Evolutionary conservation across 352 stramenopile genomes (phyloP).

Genomic region (Phytophthora boehmeriae): DNA sequence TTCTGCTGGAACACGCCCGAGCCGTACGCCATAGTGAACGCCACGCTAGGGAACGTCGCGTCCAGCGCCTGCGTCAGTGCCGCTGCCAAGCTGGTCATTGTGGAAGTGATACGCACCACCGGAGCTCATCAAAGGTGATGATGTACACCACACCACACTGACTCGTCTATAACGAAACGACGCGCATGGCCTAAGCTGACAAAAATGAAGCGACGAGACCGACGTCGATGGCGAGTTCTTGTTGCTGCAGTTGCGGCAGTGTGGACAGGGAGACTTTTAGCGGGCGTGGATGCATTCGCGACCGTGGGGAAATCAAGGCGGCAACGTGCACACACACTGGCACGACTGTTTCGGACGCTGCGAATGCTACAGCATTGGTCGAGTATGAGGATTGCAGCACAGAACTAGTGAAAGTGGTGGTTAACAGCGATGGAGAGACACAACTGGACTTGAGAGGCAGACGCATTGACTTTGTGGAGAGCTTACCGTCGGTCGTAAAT

Average conservation of each 20-base stretch:
- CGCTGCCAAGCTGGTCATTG: slow-evolving; percentile 32
- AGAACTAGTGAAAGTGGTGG: slow-evolving; percentile 27
- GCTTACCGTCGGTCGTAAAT: slow-evolving; percentile 31
- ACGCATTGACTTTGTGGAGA: slow-evolving; percentile 35
- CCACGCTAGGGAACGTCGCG: slow-evolving; percentile 67
- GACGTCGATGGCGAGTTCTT: slow-evolving; percentile 2
- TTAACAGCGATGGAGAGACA: slow-evolving; percentile 7
- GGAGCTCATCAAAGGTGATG: neutral
- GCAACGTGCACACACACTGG: slow-evolving; percentile 6
- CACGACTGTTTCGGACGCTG: slow-evolving; percentile 24
- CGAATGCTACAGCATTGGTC: slow-evolving; percentile 9
- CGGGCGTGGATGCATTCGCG: neutral
- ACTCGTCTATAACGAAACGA: no score
- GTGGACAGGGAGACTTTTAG: neutral
- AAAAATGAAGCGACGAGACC: no score
- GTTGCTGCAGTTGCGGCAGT: neutral
- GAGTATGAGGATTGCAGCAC: slow-evolving; percentile 27
- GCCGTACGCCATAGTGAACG: slow-evolving; percentile 87
- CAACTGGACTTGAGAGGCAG: slow-evolving; percentile 34
- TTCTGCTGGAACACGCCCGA: slow-evolving; percentile 83
- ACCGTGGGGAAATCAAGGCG: slow-evolving; percentile 4
- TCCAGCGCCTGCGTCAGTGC: slow-evolving; percentile 61
- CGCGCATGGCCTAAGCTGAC: no score
- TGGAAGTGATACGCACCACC: slow-evolving; percentile 9
- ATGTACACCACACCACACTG: slow-evolving; percentile 10